Base-by-base conservation (phyloP, 2,329 filamentous ascomycete genomes). In the Penicillium sp. region DNA sequence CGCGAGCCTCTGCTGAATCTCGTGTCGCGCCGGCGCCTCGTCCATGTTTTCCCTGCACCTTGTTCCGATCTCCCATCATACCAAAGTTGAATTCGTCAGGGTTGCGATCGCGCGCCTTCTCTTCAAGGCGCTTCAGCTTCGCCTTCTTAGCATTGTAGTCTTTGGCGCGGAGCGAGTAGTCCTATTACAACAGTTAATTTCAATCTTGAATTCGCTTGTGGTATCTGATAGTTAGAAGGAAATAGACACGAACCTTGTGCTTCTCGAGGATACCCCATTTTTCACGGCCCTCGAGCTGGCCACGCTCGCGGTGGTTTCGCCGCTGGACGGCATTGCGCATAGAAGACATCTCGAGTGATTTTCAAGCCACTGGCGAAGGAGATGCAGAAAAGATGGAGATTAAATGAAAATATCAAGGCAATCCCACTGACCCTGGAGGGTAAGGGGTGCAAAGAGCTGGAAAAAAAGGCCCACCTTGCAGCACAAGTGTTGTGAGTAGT, bases 211-310 rank as follows among this genome's bases (percentile, higher is more conserved):
- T 19, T 21, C 14, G 26, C 21, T 21, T 18, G 6, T 16, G 18
- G 10, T 16, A 24, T 16, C 5, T n/a, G 16, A 34, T 1, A 19
- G 14, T 28, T 14, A 42, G 29, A 45, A 11, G 28, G 28, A 31
- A 11, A 9, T 39, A 26, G 42, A 26, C 45, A 59, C 50, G 23
- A 69, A 88, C 87, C 79, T 97, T 97, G 82, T 94, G 90, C 79
- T 99, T 97, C 75, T 97, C 94, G 58, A 97, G 87, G 19, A 97
- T 84, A 61, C 94, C 94, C 77, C 92, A 91, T 79, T 91, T 91
- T 62, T 87, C 80, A 49, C 94, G 90, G 71, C 92, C 90, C 60
- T 85, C 76, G 36, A 92, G 90, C 74, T 97, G 94, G 31, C 90
- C 90, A 66, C 94, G 88, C 81, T 97, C 94, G 65, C 88, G 85